Evolutionary conservation across 495 filamentous ascomycete genomes (phyloP), one percentile per base, ranked within the genome.

Genomic region (Massariosphaeria phaeospora): DNA sequence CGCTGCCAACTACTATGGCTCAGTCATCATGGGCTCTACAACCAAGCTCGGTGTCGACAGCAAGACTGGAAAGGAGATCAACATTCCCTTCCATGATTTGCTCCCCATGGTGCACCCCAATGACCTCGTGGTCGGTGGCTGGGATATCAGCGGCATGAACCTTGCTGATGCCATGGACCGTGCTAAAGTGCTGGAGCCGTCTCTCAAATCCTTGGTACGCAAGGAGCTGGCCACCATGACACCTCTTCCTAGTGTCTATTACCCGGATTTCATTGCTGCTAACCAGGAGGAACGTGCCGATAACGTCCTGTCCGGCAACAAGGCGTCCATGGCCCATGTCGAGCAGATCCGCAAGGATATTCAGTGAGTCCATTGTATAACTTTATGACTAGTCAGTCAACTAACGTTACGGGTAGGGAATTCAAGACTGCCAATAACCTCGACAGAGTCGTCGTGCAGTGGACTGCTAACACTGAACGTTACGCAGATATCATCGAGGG

Each of bases 401-500:
- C n/a, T n/a, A n/a, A n/a, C n/a, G n/a, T n/a, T n/a, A n/a, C n/a
- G 17, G 23, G 1, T 57, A 88, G 89, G 52, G 84, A 95, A 53
- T 98, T 98, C 79, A 97, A 98, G 79, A 76, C 81, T 45, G 72
- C 77, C 58, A 84, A 97, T 68, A 76, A 72, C 60, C 79, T 98
- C 41, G 93, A 97, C 76, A 96, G 95, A 76, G 88, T 98, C 62
- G 88, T 98, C 62, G 85, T 98, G 49, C 89, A 89, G 75, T 98
- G 93, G 93, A 98, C 94, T 25, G 93, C 93, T 70, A 98, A 97
- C 78, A 98, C 93, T 10, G 93, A 98, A 76, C 90, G 93, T 54
- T 98, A 85, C 67, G 86, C 93, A 57, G 89, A 96, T 55, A 76
- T 97, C 58, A 68, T 95, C 53, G 69, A 80, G 20, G 94, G 93